These are phyloP conservation scores for Tricholoma furcatifolium DNA, from an alignment of 768 basidiomycete species.

Conservation along the genomic window DNA sequence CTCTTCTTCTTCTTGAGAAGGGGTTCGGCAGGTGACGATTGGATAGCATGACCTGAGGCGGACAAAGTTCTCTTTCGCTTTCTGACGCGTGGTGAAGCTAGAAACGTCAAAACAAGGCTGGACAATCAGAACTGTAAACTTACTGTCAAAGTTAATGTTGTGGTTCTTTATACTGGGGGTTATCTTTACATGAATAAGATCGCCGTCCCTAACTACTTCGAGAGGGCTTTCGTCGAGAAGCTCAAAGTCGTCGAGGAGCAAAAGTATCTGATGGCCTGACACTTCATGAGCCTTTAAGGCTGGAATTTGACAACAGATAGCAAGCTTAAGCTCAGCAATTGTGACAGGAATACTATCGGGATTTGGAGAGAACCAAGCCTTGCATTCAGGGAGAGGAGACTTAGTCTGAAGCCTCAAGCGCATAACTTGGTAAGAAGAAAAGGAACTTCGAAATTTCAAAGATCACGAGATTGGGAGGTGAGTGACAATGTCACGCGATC, in stretches of 20 bases:
- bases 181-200: conserved; percentile 38
- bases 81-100: conserved; percentile 11
- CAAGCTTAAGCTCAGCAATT: conserved; percentile 36
- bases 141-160: conserved; percentile 4
- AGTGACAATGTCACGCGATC: conserved; percentile 15
- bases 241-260: conserved; percentile 48
- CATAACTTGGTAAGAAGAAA: conserved; percentile 33
- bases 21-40: background rate
- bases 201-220: conserved; percentile 46
- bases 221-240: conserved; percentile 40
- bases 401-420: conserved; percentile 49
- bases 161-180: conserved; percentile 1
- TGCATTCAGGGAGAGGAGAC: conserved; percentile 46
- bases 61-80: conserved; percentile 25
- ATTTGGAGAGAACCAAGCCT: conserved; percentile 51
- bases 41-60: conserved; percentile 1
- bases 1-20: conserved; percentile 6
- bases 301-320: conserved; percentile 34
- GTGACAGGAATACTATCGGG: conserved; percentile 20
- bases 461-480: conserved; percentile 8
- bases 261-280: conserved; percentile 20
- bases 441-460: background rate
- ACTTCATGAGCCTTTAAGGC: conserved; percentile 24
- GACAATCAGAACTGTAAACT: background rate
- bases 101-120: background rate